phyloP scores from a whole-genome alignment of 2,329 filamentous ascomycete species.

The Pseudogymnoascus sp. region DNA sequence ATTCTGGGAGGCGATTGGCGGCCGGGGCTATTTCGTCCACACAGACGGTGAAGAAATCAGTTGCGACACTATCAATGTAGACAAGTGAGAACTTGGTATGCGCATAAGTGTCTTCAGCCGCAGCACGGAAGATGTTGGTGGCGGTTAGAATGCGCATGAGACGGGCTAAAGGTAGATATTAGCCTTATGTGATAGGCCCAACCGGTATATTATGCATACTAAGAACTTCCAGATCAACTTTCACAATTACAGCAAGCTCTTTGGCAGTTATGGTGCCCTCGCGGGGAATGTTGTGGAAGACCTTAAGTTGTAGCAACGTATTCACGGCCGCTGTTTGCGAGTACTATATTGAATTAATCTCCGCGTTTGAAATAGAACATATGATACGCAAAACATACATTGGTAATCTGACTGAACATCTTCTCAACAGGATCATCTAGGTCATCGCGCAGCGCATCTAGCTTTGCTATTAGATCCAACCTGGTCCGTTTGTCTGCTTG shows the following conservation, averaged over 20 bases:
- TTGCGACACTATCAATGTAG: conserved; percentile 23
- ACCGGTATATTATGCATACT: conserved; percentile 16
- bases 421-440: conserved; percentile 24
- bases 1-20: conserved; percentile 21
- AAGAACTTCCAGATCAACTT: conserved; percentile 22
- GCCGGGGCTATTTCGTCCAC: conserved; percentile 22
- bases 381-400: conserved; percentile 17
- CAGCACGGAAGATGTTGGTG: conserved; percentile 25
- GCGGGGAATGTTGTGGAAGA: conserved; percentile 24
- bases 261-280: conserved; percentile 23
- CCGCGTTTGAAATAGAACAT: background rate
- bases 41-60: conserved; percentile 25
- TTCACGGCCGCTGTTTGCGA: conserved; percentile 21
- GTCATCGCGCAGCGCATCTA: conserved; percentile 19
- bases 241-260: conserved; percentile 18
- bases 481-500: conserved; percentile 12
- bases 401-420: conserved; percentile 25
- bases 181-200: background rate
- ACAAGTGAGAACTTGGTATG: conserved; percentile 27
- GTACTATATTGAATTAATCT: conserved; percentile 13
- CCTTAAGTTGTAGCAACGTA: conserved; percentile 19
- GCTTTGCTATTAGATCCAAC: conserved; percentile 14
- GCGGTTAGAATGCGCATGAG: conserved; percentile 27
- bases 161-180: conserved; percentile 17
- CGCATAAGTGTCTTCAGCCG: conserved; percentile 23